A percentile compares a stretch with the other conserved stretches of the same genome.
phyloP scores from a whole-genome alignment of 345 rosid species.

The Kandelia obovata region DNA sequence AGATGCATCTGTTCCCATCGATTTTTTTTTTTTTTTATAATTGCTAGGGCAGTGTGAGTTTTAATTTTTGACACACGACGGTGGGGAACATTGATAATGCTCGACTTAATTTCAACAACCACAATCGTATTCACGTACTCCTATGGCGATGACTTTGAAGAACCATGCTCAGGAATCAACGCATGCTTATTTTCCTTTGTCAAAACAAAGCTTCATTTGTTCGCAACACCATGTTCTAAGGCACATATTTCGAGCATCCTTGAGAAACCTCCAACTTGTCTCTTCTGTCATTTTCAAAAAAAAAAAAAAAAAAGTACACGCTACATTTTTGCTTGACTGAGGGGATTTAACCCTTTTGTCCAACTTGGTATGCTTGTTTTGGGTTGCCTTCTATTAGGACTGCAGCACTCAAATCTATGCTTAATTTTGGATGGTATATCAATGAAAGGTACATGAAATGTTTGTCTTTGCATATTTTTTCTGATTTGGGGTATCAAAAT shows the following conservation, averaged over 20 bases:
- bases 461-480: too few relatives aligned
- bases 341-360: not conserved
- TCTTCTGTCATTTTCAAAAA: not conserved
- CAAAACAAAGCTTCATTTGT: slow-evolving; percentile 34
- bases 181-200: slow-evolving; percentile 3
- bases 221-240: slow-evolving; percentile 45
- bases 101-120: not conserved
- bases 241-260: slow-evolving; percentile 40
- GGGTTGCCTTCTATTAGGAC: not conserved
- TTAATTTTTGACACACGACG: too few relatives aligned
- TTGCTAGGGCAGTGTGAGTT: too few relatives aligned
- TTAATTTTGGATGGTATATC: too few relatives aligned
- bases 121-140: not conserved
- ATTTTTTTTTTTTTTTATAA: not conserved
- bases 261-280: slow-evolving; percentile 4
- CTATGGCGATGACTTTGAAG: slow-evolving; percentile 18
- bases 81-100: too few relatives aligned
- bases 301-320: too few relatives aligned
- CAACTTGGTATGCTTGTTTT: not conserved
- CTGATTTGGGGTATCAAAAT: too few relatives aligned
- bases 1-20: too few relatives aligned
- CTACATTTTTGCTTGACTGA: not conserved
- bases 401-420: not conserved
- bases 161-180: not conserved
- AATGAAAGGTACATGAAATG: not conserved